Percentiles rank a stretch among this genome's conserved stretches.
Conservation (phyloP, 768 basidiomycete species). For the Boletales sp. region DNA sequence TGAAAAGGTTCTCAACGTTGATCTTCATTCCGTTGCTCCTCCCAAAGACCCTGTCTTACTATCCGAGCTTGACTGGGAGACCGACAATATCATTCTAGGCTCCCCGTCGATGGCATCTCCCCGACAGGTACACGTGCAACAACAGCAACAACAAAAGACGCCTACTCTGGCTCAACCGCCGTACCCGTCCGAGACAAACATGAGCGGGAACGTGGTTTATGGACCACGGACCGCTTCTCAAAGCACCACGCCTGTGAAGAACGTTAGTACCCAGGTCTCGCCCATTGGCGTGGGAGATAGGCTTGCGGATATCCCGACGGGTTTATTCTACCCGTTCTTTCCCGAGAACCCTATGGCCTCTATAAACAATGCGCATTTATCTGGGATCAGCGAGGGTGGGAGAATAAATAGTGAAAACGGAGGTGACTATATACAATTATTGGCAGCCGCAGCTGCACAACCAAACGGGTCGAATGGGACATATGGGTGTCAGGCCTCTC, state of each 20-base stretch:
- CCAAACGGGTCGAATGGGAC: conserved; percentile 49
- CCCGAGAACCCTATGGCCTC: conserved; percentile 47
- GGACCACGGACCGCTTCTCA: conserved; percentile 25
- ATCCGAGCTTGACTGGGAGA: conserved; percentile 45
- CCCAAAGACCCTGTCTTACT: conserved; percentile 40
- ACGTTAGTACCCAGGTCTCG: conserved; percentile 12
- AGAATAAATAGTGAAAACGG: conserved; percentile 13
- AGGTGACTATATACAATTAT: conserved; percentile 49
- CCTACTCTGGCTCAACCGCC: conserved; percentile 33
- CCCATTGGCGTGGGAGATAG: conserved; percentile 26
- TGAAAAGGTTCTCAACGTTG: conserved; percentile 73
- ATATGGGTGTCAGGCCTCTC: conserved; percentile 52
- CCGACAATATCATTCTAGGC: conserved; percentile 30
- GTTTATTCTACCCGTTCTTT: conserved; percentile 76
- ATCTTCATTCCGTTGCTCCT: conserved; percentile 53
- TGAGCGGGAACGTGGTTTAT: conserved; percentile 21
- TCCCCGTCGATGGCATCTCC: conserved; percentile 26
- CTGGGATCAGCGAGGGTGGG: conserved; percentile 19
- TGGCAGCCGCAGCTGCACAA: conserved; percentile 57
- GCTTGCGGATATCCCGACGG: conserved; percentile 65
- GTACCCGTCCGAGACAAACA: conserved; percentile 31
- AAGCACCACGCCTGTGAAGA: conserved; percentile 30
- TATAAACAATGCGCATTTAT: conserved; percentile 12
- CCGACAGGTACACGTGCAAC: conserved; percentile 24
- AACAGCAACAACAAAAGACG: conserved; percentile 35